Evolutionary conservation across 129 eudicot genomes (phyloP).

Genomic region (Flaveria sonorensis): DNA sequence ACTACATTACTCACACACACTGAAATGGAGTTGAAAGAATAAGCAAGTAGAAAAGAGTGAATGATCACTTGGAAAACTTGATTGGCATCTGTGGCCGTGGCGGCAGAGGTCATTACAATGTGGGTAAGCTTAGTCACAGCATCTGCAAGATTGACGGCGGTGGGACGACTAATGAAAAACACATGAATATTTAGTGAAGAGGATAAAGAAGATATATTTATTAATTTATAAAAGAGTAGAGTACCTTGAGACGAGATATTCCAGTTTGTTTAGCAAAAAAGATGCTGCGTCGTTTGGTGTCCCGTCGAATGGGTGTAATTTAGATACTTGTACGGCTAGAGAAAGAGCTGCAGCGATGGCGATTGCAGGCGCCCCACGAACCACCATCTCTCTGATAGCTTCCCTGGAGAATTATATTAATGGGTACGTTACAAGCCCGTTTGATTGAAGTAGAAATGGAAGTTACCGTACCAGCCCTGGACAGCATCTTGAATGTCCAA

Average conservation of each 20-base stretch:
- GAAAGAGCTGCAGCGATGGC: constrained; percentile 98
- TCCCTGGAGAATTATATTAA: constrained; percentile 40
- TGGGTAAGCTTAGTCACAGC: constrained; percentile 83
- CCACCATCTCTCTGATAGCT: constrained; percentile 97
- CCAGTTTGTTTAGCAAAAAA: constrained; percentile 58
- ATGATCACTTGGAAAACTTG: constrained; percentile 60
- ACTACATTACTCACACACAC: neutral
- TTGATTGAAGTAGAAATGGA: neutral
- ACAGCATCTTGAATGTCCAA: constrained; percentile 69
- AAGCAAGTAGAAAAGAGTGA: neutral
- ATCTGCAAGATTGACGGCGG: constrained; percentile 96
- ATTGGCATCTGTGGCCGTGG: constrained; percentile 55
- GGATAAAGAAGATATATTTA: neutral
- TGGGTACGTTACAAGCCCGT: neutral
- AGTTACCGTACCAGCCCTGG: constrained; percentile 66
- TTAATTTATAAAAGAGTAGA: no score
- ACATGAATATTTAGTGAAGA: neutral
- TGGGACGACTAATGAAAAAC: constrained; percentile 72
- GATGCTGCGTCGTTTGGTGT: constrained; percentile 66
- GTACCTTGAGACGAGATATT: constrained; percentile 91
- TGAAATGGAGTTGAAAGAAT: neutral
- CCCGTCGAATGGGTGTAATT: constrained; percentile 47
- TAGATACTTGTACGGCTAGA: constrained; percentile 76
- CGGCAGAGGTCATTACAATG: constrained; percentile 50
- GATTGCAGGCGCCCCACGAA: constrained; percentile 98